Percentiles rank a stretch among this genome's conserved stretches.
phyloP scores from a whole-genome alignment of 345 rosid species.

The Capsella bursapastoris region DNA sequence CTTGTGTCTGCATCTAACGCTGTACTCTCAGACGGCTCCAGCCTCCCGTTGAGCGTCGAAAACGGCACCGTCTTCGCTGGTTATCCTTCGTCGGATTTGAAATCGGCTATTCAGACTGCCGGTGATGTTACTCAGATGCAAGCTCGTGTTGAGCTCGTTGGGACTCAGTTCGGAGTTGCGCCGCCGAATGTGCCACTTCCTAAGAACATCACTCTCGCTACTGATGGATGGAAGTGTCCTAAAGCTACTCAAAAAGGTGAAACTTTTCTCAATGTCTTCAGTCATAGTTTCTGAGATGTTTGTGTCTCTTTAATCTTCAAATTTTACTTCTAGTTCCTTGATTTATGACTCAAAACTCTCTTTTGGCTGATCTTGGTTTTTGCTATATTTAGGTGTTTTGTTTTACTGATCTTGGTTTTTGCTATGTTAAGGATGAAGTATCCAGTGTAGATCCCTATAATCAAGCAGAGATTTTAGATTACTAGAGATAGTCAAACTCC shows the following conservation, averaged over 20 bases:
- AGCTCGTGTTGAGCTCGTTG: constrained; percentile 64
- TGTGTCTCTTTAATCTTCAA: not conserved
- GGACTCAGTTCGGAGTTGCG: constrained; percentile 86
- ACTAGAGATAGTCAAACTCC: constrained; percentile 31
- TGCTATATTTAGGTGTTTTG: constrained; percentile 13
- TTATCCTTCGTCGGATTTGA: constrained; percentile 70
- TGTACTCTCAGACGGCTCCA: constrained; percentile 71
- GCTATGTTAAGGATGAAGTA: constrained; percentile 10
- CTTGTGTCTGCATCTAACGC: constrained; percentile 79
- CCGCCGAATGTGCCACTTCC: constrained; percentile 80
- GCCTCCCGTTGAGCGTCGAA: constrained; percentile 63
- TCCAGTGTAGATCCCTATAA: constrained; percentile 18
- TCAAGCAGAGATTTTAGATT: constrained; percentile 14
- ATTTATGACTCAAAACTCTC: not conserved
- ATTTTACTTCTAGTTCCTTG: not conserved
- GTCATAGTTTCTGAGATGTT: not conserved
- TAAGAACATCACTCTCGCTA: constrained; percentile 59
- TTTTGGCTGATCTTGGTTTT: constrained; percentile 8
- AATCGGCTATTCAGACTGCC: constrained; percentile 89
- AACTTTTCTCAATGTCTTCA: not conserved
- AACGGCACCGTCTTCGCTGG: constrained; percentile 83
- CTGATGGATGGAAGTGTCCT: constrained; percentile 81
- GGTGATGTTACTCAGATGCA: constrained; percentile 86
- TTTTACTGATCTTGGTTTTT: constrained; percentile 2
- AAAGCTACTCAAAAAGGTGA: constrained; percentile 59